Base-by-base conservation (phyloP, 257 asterid genomes). In the Solanum appendiculatum region DNA sequence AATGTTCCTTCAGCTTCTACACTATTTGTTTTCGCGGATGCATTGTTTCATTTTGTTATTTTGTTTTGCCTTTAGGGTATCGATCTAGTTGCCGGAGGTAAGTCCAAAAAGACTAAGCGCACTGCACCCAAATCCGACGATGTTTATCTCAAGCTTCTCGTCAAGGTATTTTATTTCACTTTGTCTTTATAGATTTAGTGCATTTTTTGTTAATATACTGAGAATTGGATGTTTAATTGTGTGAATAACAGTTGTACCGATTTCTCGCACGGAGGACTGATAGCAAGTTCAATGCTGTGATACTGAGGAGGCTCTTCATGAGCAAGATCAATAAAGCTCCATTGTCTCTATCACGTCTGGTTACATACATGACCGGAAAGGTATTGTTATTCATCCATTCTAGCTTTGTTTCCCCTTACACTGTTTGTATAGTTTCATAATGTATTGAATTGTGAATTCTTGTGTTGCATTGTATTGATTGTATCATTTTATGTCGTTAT, bases 31-130 rank as follows among this genome's bases (percentile, higher is more conserved):
- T 51, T 7, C 20, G 8, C 21, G 7, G 21, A 36, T 23, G 31
- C 11, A 15, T 7, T 83, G 36, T 13, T 39, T 37, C 29, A 25
- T 14, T 51, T 39, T 29, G 21, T 15, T 18, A 13, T 54, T 12
- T 75, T 44, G 7, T 48, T 75, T 20, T 86, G 15, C 36, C 27
- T 63, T 54, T 56, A 94, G 98, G 99, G 99, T 92, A 96, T 95
- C 72, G 99, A 96, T 95, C 91, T 96, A 89, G 92, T 90, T 77
- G 98, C 98, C 87, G 98, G 99, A 83, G 99, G 99, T 81, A 96
- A 96, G 94, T 86, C 90, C 87, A 96, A 96, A 95, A 94, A 95
- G 93, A 94, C 98, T 31, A 94, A 95, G 88, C 95, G 98, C 72
- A 93, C 94, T 0, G 95, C 95, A 5, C 96, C 98, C 1, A 94